A percentile compares a stretch with the other conserved stretches of the same genome.
These are phyloP conservation scores for Irineochytrium annulatum DNA, from an alignment of 192 early-diverging fungal genomes.

Conservation along the genomic window DNA sequence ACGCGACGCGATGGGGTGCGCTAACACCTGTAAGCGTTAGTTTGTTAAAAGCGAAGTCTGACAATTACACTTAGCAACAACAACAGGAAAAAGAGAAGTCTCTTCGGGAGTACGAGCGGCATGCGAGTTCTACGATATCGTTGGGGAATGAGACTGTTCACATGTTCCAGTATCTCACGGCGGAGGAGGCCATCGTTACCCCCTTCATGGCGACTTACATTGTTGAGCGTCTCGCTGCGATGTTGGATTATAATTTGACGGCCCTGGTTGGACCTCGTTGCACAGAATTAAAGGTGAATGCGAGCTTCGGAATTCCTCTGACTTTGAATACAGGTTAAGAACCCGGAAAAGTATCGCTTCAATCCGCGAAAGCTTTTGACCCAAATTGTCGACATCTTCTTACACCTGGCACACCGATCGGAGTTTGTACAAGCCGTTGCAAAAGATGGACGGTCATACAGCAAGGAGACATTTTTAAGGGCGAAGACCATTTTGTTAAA, in stretches of 20 bases:
- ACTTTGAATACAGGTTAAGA: constrained; percentile 54
- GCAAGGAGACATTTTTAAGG: constrained; percentile 68
- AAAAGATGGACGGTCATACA: constrained; percentile 81
- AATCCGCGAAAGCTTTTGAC: constrained; percentile 76
- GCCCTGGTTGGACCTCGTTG: constrained; percentile 88
- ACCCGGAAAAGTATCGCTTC: constrained; percentile 86
- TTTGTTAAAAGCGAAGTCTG: neutral
- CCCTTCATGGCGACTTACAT: constrained; percentile 89
- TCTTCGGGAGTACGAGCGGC: constrained; percentile 69
- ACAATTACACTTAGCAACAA: constrained; percentile 27
- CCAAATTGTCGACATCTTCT: constrained; percentile 79
- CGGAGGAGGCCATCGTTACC: constrained; percentile 59
- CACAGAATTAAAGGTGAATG: constrained; percentile 75
- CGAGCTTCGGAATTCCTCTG: constrained; percentile 19
- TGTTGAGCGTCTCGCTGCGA: constrained; percentile 89
- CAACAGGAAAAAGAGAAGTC: constrained; percentile 60
- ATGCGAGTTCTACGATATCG: constrained; percentile 79
- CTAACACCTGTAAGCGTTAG: constrained; percentile 42
- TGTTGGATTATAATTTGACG: constrained; percentile 92
- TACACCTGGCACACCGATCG: constrained; percentile 59
- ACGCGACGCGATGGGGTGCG: constrained; percentile 45
- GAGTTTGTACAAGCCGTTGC: constrained; percentile 81
- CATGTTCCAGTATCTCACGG: constrained; percentile 82
- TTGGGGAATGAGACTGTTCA: constrained; percentile 90
- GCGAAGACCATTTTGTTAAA: constrained; percentile 65